These are phyloP conservation scores for Scedosporium boydii DNA, from an alignment of 2,329 filamentous ascomycete genomes.

Conservation along the genomic window DNA sequence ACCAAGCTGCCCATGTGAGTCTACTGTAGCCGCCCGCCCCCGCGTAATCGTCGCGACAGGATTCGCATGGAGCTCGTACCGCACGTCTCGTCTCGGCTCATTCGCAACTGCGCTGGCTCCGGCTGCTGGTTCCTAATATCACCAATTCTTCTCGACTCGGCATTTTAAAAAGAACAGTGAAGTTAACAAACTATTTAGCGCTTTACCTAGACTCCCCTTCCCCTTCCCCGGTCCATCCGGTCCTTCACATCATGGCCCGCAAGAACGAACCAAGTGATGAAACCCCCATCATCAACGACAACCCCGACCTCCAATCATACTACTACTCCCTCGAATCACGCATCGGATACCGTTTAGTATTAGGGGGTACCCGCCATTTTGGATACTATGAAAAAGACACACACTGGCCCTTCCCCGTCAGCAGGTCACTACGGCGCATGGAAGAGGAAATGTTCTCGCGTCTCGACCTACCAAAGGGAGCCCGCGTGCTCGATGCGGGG, in stretches of 20 bases:
- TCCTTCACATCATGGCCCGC: not conserved
- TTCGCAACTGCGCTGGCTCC: too few relatives aligned
- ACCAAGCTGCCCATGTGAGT: too few relatives aligned
- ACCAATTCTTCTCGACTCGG: too few relatives aligned
- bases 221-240: too few relatives aligned
- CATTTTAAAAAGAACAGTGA: too few relatives aligned
- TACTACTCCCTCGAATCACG: constrained; percentile 35
- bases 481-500: constrained; percentile 40
- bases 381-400: constrained; percentile 36
- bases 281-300: constrained; percentile 25
- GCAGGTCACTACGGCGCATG: constrained; percentile 32
- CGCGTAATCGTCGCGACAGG: too few relatives aligned
- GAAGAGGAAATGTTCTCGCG: constrained; percentile 34
- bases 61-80: too few relatives aligned
- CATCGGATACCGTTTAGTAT: constrained; percentile 29
- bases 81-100: too few relatives aligned
- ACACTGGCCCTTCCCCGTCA: constrained; percentile 38
- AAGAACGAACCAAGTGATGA: not conserved
- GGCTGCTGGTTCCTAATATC: too few relatives aligned
- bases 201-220: too few relatives aligned
- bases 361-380: constrained; percentile 40
- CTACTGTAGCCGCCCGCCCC: too few relatives aligned
- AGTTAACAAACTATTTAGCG: too few relatives aligned
- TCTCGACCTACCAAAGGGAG: constrained; percentile 26
- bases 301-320: constrained; percentile 30